Base-by-base conservation (phyloP, 495 filamentous ascomycete species). In the Xylaria palmicola region DNA sequence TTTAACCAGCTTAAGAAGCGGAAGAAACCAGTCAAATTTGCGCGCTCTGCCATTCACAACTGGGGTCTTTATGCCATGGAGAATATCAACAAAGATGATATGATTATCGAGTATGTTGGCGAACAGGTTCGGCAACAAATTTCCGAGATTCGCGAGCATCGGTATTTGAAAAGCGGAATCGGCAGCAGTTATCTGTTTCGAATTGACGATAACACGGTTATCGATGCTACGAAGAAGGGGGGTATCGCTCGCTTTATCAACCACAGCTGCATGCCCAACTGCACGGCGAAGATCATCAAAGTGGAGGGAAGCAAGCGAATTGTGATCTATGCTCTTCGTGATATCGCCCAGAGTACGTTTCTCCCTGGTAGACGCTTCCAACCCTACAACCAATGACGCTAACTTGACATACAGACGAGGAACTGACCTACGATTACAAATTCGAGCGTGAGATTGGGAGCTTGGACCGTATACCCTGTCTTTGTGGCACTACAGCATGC, bases 81-180 rank as follows among this genome's bases (percentile, higher is more conserved):
- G 74, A 93, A 96, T 66, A 99, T 99, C 60, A 82, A 91, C 29
- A 92, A 91, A 65, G 96, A 97, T 71, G 94, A 99, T 73, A 97
- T 99, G 92, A 99, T 99, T 69, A 99, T 99, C 70, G 94, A 99
- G 76, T 99, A 99, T 71, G 94, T 99, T 17, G 94, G 94, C 56
- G 95, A 99, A 75, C 95, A 94, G 69, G 91, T 99, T 12, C 86
- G 94, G 49, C 94, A 98, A 74, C 90, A 93, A 70, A 93, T 99
- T 62, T 93, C 94, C 3, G 93, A 99, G 65, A 87, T 98, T 76
- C 86, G 94, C 51, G 94, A 99, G 78, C 81, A 85, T 48, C 85
- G 87, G 56, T 99, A 99, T 72, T 82, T 96, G 62, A 93, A 94
- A 79, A 96, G 93, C 68, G 94, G 94, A 19, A 96, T 99, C 65